Evolutionary conservation across 2,329 filamentous ascomycete genomes (phyloP).

Genomic region (Cladophialophora yegresii): DNA sequence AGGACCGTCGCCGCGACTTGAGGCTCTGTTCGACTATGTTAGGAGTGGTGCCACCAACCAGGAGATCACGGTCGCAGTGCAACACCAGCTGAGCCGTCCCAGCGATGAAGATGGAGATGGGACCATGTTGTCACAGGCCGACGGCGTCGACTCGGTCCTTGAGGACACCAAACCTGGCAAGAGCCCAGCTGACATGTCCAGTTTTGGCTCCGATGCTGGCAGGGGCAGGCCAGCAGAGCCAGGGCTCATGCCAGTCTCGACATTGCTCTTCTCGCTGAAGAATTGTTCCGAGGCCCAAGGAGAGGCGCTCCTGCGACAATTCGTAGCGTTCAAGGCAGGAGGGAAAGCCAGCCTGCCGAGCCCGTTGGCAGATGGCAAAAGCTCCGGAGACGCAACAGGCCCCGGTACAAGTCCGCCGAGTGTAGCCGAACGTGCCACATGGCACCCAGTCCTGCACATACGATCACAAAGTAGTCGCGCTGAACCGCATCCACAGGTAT

Average conservation of each 20-base stretch:
- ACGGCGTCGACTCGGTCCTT: background rate
- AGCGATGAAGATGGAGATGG: constrained; percentile 20
- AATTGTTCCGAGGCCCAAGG: constrained; percentile 12
- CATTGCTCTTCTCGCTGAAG: constrained; percentile 16
- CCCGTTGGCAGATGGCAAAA: constrained; percentile 8
- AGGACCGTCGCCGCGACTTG: constrained; percentile 23
- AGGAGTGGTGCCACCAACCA: constrained; percentile 18
- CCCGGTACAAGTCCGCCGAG: background rate
- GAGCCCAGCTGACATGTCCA: constrained; percentile 6
- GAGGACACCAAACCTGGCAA: constrained; percentile 1
- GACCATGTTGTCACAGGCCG: constrained; percentile 5
- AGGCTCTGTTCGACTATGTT: constrained; percentile 18
- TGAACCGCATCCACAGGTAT: constrained; percentile 3
- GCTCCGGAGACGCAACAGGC: background rate
- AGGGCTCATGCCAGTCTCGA: background rate
- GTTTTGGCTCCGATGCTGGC: background rate
- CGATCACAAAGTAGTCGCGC: constrained; percentile 10
- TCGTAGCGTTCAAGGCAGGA: constrained; percentile 7
- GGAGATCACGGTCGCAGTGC: constrained; percentile 16
- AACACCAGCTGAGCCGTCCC: constrained; percentile 1
- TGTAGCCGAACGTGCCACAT: constrained; percentile 20
- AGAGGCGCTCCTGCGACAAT: constrained; percentile 20
- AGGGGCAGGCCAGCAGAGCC: background rate
- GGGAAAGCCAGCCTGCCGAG: constrained; percentile 5
- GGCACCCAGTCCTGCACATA: constrained; percentile 28